Conservation (phyloP, 441 rosid genomes). For the Bocquillonia castaneifolia region DNA sequence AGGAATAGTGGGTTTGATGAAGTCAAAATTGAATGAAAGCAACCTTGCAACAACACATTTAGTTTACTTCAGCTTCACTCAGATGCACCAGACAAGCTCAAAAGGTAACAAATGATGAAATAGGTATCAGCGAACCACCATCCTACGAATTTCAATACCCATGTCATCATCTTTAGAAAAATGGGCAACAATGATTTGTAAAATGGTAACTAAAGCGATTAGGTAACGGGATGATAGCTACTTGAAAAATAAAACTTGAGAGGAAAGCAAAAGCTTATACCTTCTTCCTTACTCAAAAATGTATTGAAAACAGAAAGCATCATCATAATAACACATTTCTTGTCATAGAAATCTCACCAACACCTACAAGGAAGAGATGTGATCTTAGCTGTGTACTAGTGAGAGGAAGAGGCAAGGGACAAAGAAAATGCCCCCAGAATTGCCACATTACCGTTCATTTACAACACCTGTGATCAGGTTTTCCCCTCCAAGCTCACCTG, state of each 20-base stretch:
- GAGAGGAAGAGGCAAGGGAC: slow-evolving; percentile 15
- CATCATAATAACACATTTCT: slow-evolving; percentile 12
- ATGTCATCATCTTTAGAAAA: slow-evolving; percentile 15
- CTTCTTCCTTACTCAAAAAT: slow-evolving; percentile 51
- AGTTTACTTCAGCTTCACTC: slow-evolving; percentile 34
- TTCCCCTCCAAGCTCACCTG: slow-evolving; percentile 47
- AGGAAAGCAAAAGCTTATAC: slow-evolving; percentile 44
- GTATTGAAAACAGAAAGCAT: slow-evolving; percentile 4
- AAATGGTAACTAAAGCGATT: slow-evolving; percentile 27
- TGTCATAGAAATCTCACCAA: slow-evolving; percentile 16
- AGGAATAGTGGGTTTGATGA: background rate
- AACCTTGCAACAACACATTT: slow-evolving; percentile 27
- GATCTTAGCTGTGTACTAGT: slow-evolving; percentile 15
- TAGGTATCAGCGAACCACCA: slow-evolving; percentile 15
- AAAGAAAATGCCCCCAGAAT: slow-evolving; percentile 69
- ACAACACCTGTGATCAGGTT: slow-evolving; percentile 39
- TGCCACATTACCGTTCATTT: slow-evolving; percentile 37
- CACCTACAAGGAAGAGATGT: slow-evolving; percentile 25
- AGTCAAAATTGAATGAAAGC: slow-evolving; percentile 31
- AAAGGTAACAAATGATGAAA: slow-evolving; percentile 11
- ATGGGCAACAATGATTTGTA: slow-evolving; percentile 14
- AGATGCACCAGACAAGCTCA: slow-evolving; percentile 25
- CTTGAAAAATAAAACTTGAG: slow-evolving; percentile 27
- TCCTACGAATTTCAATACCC: slow-evolving; percentile 15
- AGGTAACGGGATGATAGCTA: slow-evolving; percentile 35